Evolutionary conservation across 2,329 filamentous ascomycete genomes (phyloP), one percentile per base, ranked within the genome.

Genomic region (Cladophialophora exuberans): DNA sequence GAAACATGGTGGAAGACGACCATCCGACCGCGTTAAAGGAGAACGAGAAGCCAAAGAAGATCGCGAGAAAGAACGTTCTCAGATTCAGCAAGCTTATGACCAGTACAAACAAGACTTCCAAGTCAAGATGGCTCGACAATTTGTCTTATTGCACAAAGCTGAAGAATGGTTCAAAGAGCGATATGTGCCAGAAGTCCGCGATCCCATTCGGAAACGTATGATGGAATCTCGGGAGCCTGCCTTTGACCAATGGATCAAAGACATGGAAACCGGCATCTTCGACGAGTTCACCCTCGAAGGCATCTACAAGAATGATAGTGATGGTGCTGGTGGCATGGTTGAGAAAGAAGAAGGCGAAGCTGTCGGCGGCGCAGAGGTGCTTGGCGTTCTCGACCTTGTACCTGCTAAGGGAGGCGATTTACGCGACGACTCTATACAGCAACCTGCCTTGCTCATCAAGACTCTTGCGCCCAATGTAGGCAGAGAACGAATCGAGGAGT

Each of bases 81-180:
- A 83, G 66, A 87, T 87, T 9, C 84, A 87, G 58, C 77, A 78
- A 18, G 83, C 83, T 2, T 87, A 87, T 57, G 83, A 86, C 64
- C 70, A 78, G 35, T 87, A 87, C 74, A 87, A 87, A 68, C 80
- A 82, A 64, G 83, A 85, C 56, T 73, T 86, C 9, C 83, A 86
- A 63, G 75, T 84, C 30, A 81, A 82, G 62, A 93, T 96, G 87
- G 92, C 94, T 0, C 86, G 91, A 62, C 79, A 83, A 1, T 99
- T 99, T 69, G 94, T 99, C 36, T 84, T 87, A 45, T 88, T 91
- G 65, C 94, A 99, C 73, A 96, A 96, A 70, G 85, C 86, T 38
- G 94, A 99, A 71, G 93, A 99, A 69, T 99, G 94, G 94, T 99
- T 99, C 76, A 90, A 87, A 65, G 94, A 99, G 73, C 86, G 90